Conservation (phyloP, 2,329 filamentous ascomycete species). For the Anthostomella pinea region DNA sequence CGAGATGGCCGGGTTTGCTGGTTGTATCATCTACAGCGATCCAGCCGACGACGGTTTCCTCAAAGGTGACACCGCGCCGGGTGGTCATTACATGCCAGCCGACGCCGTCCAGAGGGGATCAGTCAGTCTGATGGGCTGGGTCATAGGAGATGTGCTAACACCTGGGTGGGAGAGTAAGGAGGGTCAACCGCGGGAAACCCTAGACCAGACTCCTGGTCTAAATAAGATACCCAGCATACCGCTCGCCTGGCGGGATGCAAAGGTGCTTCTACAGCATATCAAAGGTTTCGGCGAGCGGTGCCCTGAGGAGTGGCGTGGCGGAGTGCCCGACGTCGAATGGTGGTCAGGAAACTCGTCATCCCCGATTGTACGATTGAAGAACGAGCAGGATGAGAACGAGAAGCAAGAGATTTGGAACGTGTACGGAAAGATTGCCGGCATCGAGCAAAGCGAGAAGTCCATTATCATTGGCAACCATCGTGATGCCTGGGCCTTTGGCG, state of each 20-base stretch:
- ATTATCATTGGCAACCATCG: constrained; percentile 92
- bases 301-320: constrained; percentile 70
- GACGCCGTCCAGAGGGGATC: constrained; percentile 81
- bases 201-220: constrained; percentile 69
- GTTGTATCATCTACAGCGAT: constrained; percentile 91
- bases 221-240: constrained; percentile 86
- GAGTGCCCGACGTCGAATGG: constrained; percentile 76
- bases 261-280: constrained; percentile 72
- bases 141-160: constrained; percentile 87
- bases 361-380: constrained; percentile 77
- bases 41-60: constrained; percentile 79
- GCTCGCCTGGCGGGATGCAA: constrained; percentile 84
- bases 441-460: constrained; percentile 78
- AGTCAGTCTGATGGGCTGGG: constrained; percentile 77
- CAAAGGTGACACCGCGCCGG: constrained; percentile 68
- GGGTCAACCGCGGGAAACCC: constrained; percentile 62
- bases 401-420: constrained; percentile 91
- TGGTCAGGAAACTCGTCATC: constrained; percentile 77
- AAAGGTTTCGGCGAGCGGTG: constrained; percentile 70
- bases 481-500: constrained; percentile 88
- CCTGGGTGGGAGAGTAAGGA: constrained; percentile 78
- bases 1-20: constrained; percentile 78
- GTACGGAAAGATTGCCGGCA: constrained; percentile 77
- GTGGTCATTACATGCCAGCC: constrained; percentile 75
- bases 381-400: constrained; percentile 80